phyloP scores from a whole-genome alignment of 2,329 filamentous ascomycete species.

The Alternaria angustiovoidea region DNA sequence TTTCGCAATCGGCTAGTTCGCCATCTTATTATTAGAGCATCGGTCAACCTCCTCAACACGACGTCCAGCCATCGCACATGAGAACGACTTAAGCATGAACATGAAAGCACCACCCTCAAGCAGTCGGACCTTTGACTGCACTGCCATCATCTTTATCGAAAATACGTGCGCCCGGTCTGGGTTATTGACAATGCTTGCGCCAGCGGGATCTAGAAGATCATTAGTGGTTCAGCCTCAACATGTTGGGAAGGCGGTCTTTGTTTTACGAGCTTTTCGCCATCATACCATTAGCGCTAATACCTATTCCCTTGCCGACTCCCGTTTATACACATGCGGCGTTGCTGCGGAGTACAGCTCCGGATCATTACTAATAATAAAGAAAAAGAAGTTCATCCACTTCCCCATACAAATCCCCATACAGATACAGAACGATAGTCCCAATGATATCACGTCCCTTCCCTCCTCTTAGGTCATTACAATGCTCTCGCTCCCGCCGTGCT shows the following conservation, averaged over 20 bases:
- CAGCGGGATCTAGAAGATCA: not conserved
- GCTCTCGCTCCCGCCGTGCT: not conserved
- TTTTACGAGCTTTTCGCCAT: slow-evolving; percentile 1
- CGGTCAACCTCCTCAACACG: not conserved
- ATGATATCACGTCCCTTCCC: not conserved
- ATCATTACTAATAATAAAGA: slow-evolving; percentile 9
- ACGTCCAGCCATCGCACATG: not conserved
- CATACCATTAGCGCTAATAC: slow-evolving; percentile 1
- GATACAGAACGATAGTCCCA: not conserved
- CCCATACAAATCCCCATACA: not conserved
- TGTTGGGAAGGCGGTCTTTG: not conserved
- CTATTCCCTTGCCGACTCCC: not conserved
- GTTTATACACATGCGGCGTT: slow-evolving; percentile 1
- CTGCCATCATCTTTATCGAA: not conserved
- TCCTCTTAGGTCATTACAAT: not conserved
- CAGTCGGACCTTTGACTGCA: not conserved
- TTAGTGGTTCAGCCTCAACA: not conserved
- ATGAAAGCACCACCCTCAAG: not conserved
- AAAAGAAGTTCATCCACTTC: not conserved
- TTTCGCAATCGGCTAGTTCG: not conserved
- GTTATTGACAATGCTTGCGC: not conserved
- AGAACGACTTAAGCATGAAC: not conserved
- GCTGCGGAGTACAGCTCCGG: slow-evolving; percentile 6
- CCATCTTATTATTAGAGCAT: slow-evolving; percentile 3
- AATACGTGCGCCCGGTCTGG: not conserved